A percentile compares a stretch with the other conserved stretches of the same genome.
Evolutionary conservation across 2,329 filamentous ascomycete genomes (phyloP).

Genomic region (Rutstroemia sydowiana): DNA sequence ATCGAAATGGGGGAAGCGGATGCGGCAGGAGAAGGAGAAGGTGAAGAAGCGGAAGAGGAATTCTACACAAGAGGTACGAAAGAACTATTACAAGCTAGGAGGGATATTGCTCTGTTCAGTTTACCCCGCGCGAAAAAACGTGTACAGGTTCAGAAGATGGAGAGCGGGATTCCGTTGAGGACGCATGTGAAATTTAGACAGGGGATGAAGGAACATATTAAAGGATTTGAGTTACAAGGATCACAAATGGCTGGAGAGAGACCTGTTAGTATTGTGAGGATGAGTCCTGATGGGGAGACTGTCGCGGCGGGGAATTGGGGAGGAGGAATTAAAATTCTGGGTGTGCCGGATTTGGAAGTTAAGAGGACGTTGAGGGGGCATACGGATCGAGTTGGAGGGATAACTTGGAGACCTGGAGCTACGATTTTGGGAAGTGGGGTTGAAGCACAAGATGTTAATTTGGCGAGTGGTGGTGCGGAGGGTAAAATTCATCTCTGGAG

Average conservation of each 20-base stretch:
- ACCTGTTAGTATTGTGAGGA: constrained; percentile 84
- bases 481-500: constrained; percentile 87
- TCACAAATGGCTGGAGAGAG: constrained; percentile 89
- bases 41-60: constrained; percentile 78
- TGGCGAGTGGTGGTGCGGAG: constrained; percentile 86
- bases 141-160: constrained; percentile 68
- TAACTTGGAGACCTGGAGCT: constrained; percentile 83
- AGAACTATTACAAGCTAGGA: constrained; percentile 67
- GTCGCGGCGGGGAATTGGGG: constrained; percentile 91
- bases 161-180: constrained; percentile 75
- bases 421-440: constrained; percentile 66
- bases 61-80: constrained; percentile 84
- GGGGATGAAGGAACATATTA: constrained; percentile 73
- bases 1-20: constrained; percentile 52
- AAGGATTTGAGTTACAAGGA: constrained; percentile 82
- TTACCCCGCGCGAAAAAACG: constrained; percentile 74
- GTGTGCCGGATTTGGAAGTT: constrained; percentile 73
- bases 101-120: constrained; percentile 75
- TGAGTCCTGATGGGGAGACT: constrained; percentile 76
- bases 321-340: constrained; percentile 78
- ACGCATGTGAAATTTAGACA: constrained; percentile 92
- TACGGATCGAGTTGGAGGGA: constrained; percentile 79
- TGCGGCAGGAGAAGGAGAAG: constrained; percentile 48
- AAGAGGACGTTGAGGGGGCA: constrained; percentile 74
- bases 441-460: constrained; percentile 67